Evolutionary conservation across 106 monocot genomes (phyloP), one percentile per base, ranked within the genome.

Genomic region (Triglochin maritima): DNA sequence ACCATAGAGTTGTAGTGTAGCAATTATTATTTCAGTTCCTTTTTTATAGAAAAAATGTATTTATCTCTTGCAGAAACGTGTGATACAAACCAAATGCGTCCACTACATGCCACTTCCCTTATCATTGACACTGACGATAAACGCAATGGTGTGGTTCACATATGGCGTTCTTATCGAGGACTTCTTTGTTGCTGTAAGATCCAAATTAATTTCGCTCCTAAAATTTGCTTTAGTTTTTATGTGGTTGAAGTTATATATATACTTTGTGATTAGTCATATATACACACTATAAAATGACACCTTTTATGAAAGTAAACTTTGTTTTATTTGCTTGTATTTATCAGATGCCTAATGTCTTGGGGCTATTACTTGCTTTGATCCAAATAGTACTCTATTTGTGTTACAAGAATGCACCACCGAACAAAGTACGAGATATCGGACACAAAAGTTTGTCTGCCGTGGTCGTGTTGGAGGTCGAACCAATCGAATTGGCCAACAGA

Each of bases 321-420:
- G 7, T 66, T 2, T 66, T 17, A 49, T 17, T 64, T 65, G 14
- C 9, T 51, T 66, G 49, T 11, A 44, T 64, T 10, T 7, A 55
- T 11, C 62, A 86, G 91, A 14, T 79, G 44, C 91, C 91, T 16
- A 92, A 92, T 61, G 77, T 87, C 2, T 17, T 84, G 13, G 92
- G 92, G 4, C 79, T 92, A 67, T 10, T 80, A 7, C 81, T 87
- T 44, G 87, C 82, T 9, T 16, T 81, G 16, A 81, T 59, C 0
- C 92, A 92, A 44, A 92, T 92, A 71, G 59, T 85, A 53, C 69
- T 92, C 47, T 87, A 87, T 73, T 6, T 79, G 13, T 58, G 61
- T 60, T 87, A 81, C 80, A 87, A 65, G 71, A 71, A 64, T 14
- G 15, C 6, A n/a, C n/a, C n/a, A n/a, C n/a, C n/a, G n/a, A n/a